Evolutionary conservation across 352 stramenopile genomes (phyloP).

Genomic region (Pythium pyrilobum): DNA sequence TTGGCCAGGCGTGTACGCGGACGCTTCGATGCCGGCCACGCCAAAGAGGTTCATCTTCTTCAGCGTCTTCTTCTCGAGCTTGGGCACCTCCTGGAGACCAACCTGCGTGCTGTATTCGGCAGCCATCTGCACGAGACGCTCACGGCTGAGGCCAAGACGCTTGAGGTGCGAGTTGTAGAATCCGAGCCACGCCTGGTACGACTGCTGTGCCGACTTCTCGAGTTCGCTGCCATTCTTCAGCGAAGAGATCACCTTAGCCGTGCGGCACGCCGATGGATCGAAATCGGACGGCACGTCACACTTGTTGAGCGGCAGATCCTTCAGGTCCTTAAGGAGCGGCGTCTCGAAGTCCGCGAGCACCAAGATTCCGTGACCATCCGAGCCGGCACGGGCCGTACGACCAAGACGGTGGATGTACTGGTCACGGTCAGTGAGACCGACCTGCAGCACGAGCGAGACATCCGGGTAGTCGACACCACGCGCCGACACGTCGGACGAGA

Average conservation of each 20-base stretch:
- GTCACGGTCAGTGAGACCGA: constrained; percentile 80
- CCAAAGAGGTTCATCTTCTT: constrained; percentile 72
- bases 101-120: constrained; percentile 40
- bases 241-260: constrained; percentile 28
- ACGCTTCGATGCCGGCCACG: constrained; percentile 36
- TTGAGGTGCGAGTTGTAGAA: constrained; percentile 90
- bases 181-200: constrained; percentile 94
- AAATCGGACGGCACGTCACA: constrained; percentile 14
- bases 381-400: constrained; percentile 89
- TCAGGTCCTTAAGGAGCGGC: constrained; percentile 59
- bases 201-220: constrained; percentile 75
- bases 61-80: constrained; percentile 62
- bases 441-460: constrained; percentile 86
- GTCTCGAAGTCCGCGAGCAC: constrained; percentile 85
- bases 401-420: constrained; percentile 96
- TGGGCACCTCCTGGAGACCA: constrained; percentile 38
- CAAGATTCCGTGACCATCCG: constrained; percentile 78
- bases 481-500: constrained; percentile 93
- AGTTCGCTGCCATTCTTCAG: constrained; percentile 49
- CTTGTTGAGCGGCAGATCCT: constrained; percentile 51
- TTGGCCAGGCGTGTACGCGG: constrained; percentile 7
- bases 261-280: constrained; percentile 10
- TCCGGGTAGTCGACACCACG: constrained; percentile 95
- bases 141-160: constrained; percentile 26
- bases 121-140: constrained; percentile 49